Evolutionary conservation across 75 land plant genomes (phyloP).

Genomic region (Sequoia sempervirens): DNA sequence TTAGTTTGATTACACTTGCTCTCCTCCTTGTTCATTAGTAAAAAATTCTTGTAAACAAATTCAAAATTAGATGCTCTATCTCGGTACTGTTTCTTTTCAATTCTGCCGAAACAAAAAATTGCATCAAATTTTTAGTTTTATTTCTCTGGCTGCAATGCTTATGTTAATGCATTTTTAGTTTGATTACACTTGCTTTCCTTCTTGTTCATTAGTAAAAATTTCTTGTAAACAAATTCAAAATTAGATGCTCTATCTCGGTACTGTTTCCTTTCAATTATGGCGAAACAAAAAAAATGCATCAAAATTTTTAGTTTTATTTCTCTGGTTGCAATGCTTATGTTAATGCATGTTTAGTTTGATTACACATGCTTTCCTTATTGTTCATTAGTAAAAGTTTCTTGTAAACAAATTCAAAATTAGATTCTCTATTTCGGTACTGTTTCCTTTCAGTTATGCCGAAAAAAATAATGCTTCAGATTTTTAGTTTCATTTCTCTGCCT

Average conservation of each 20-base stretch:
- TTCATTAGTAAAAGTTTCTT: background rate
- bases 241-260: conserved; percentile 36
- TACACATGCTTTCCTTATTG: too few relatives aligned
- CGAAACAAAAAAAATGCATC: background rate
- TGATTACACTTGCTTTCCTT: too few relatives aligned
- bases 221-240: too few relatives aligned
- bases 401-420: background rate
- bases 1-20: too few relatives aligned
- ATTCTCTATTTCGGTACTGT: conserved; percentile 68
- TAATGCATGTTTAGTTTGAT: background rate
- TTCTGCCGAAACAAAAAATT: too few relatives aligned
- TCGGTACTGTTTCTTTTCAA: too few relatives aligned
- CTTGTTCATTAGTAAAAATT: too few relatives aligned
- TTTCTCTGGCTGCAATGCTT: background rate
- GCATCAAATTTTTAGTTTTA: background rate
- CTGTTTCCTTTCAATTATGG: too few relatives aligned
- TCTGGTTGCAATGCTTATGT: background rate
- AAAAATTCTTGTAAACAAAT: too few relatives aligned
- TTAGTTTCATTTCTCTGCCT: background rate
- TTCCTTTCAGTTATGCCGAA: background rate
- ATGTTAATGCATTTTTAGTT: background rate
- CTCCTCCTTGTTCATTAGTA: too few relatives aligned
- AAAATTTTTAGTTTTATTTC: background rate
- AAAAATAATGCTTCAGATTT: background rate
- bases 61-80: conserved; percentile 32